Base-by-base conservation (phyloP, 2,329 filamentous ascomycete genomes). In the Lecanicillium sp. region DNA sequence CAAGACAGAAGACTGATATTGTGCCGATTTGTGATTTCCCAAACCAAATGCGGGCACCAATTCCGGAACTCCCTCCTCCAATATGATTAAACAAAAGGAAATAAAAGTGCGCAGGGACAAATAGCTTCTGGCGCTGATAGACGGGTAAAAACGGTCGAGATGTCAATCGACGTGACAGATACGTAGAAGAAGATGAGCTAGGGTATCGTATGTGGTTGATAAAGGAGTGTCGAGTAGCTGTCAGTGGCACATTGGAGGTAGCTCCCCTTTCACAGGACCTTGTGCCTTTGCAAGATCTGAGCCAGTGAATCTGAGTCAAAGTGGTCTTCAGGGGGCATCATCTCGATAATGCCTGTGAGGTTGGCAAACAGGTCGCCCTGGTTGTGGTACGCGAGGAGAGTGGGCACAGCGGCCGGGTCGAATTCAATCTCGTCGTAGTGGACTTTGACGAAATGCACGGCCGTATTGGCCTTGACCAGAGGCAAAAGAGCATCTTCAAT, bases 381-480 rank as follows among this genome's bases (percentile, higher is more conserved):
- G 52, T 82, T 85, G 42, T 80, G 80, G 67, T 98, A 98, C 9
- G 85, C 90, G 35, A 96, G 70, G 28, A 96, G 70, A 4, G 92
- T 87, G 1, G 92, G 92, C 2, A 95, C 84, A 33, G 83, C 82
- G 22, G 88, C 84, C 42, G 84, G 78, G 57, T 95, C 87, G 70
- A 96, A 95, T 58, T 96, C 89, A 28, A 95, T 94, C 42, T 95
- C 89, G 45, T 85, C 80, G 57, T 87, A 86, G 61, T 94, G 82
- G 34, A 96, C 75, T 64, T 90, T 94, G 64, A 96, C 75, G 56
- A 98, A 96, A 54, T 85, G 86, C 25, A 85, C 75, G 9, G 78
- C 74, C 16, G 77, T 71, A 55, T 95, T 70, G 43, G 75, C 69
- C 45, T 72, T 68, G 30, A 94, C 87, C 19, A 96, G 71, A 2